phyloP scores from a whole-genome alignment of 2,329 filamentous ascomycete species.

The Alternaria viburni region DNA sequence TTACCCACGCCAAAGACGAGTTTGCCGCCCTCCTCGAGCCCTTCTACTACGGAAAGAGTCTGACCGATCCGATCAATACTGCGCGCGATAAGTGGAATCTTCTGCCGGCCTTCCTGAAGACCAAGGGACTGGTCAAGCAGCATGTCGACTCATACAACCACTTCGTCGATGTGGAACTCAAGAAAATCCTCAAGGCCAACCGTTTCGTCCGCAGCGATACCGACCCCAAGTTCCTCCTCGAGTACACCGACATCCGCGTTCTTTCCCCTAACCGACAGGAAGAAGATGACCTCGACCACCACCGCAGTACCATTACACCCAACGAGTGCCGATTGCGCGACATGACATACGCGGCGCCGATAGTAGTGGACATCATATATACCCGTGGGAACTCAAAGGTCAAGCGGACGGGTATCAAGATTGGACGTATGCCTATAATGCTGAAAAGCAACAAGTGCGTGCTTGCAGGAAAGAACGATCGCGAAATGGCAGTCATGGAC shows the following conservation, averaged over 20 bases:
- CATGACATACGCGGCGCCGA: slow-evolving; percentile 96
- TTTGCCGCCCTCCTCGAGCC: slow-evolving; percentile 71
- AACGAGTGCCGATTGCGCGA: slow-evolving; percentile 97
- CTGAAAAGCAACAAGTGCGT: slow-evolving; percentile 93
- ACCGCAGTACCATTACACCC: slow-evolving; percentile 71
- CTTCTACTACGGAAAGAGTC: slow-evolving; percentile 71
- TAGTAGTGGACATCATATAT: slow-evolving; percentile 91
- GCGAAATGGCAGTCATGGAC: slow-evolving; percentile 88
- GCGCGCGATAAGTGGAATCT: slow-evolving; percentile 94
- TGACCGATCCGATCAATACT: slow-evolving; percentile 73
- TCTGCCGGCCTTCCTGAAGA: slow-evolving; percentile 94
- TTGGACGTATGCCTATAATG: slow-evolving; percentile 96
- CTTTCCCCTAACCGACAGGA: slow-evolving; percentile 81
- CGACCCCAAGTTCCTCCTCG: slow-evolving; percentile 89
- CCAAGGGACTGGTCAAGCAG: slow-evolving; percentile 96
- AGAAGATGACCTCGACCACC: slow-evolving; percentile 65
- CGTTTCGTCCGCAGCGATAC: slow-evolving; percentile 88
- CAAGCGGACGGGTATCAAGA: slow-evolving; percentile 74
- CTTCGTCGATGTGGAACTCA: slow-evolving; percentile 95
- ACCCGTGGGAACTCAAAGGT: slow-evolving; percentile 79
- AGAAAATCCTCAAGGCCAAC: slow-evolving; percentile 94
- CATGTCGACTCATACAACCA: slow-evolving; percentile 99
- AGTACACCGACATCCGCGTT: slow-evolving; percentile 88
- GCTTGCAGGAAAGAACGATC: slow-evolving; percentile 80
- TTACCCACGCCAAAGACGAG: slow-evolving; percentile 50